These are phyloP conservation scores for Phialophora verrucosa DNA, from an alignment of 2,329 filamentous ascomycete species.

Conservation along the genomic window DNA sequence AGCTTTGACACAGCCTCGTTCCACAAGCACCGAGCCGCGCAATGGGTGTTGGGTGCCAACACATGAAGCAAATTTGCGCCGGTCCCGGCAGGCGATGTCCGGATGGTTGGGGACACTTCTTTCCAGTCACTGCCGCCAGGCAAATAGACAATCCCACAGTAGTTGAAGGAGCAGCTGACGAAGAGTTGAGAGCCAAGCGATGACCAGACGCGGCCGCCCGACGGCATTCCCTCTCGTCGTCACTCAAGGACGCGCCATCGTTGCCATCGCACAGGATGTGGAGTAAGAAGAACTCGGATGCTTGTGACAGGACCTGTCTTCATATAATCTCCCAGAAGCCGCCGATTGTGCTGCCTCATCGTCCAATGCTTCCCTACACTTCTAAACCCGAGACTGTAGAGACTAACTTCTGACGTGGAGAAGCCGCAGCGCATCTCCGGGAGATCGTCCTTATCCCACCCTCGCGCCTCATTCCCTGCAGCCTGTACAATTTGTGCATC, in stretches of 20 bases:
- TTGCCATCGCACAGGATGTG: background rate
- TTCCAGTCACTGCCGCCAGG: background rate
- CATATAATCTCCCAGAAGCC: background rate
- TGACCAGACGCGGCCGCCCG: slow-evolving; percentile 18
- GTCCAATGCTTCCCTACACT: background rate
- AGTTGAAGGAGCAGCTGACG: slow-evolving; percentile 14
- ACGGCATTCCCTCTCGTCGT: slow-evolving; percentile 5
- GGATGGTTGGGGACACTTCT: background rate
- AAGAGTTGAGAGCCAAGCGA: slow-evolving; percentile 21
- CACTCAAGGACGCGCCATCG: slow-evolving; percentile 6
- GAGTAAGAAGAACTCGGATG: background rate
- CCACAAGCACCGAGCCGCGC: background rate
- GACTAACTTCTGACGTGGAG: background rate
- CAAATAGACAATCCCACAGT: background rate
- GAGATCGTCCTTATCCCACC: slow-evolving; percentile 1
- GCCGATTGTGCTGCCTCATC: background rate
- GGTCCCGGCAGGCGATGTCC: background rate
- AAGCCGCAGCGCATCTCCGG: background rate
- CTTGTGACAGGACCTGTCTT: background rate
- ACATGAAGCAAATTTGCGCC: background rate
- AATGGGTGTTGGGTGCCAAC: background rate
- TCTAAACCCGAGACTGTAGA: background rate
- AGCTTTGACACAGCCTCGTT: slow-evolving; percentile 10
- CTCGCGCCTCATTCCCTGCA: background rate
- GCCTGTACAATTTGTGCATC: background rate